Conservation (phyloP, 148 eudicot species). For the Diospyros lotus region DNA sequence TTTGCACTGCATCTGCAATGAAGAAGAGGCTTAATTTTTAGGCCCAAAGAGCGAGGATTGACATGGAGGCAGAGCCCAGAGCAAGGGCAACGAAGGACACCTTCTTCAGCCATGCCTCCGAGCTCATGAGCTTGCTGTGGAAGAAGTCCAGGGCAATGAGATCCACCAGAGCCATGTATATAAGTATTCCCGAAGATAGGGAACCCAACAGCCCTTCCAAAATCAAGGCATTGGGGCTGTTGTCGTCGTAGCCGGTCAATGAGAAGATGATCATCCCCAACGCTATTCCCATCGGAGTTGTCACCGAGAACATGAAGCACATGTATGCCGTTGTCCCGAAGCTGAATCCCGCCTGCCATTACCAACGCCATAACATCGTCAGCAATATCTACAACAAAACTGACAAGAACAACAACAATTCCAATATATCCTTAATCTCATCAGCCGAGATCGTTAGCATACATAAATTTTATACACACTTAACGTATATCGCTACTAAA, state of each 20-base stretch:
- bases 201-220: slow-evolving; percentile 77
- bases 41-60: slow-evolving; percentile 90
- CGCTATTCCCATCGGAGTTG: slow-evolving; percentile 69
- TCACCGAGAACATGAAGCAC: slow-evolving; percentile 87
- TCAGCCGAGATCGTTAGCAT: too few relatives aligned
- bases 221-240: slow-evolving; percentile 60
- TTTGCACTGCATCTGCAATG: too few relatives aligned
- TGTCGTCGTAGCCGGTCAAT: slow-evolving; percentile 73
- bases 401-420: too few relatives aligned
- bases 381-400: neutral
- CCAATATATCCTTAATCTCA: too few relatives aligned
- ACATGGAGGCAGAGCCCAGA: slow-evolving; percentile 79
- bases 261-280: slow-evolving; percentile 65
- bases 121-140: slow-evolving; percentile 67
- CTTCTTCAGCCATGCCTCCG: slow-evolving; percentile 59
- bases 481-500: too few relatives aligned
- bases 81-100: slow-evolving; percentile 60
- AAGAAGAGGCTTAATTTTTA: slow-evolving; percentile 12
- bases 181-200: slow-evolving; percentile 71
- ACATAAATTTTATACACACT: too few relatives aligned
- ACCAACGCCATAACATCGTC: neutral
- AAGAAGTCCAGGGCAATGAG: slow-evolving; percentile 83
- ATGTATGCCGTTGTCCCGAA: slow-evolving; percentile 65
- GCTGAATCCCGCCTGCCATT: slow-evolving; percentile 69
- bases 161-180: slow-evolving; percentile 82